Base-by-base conservation (phyloP, 2,329 filamentous ascomycete species). In the Chaetomiaceae sp. region DNA sequence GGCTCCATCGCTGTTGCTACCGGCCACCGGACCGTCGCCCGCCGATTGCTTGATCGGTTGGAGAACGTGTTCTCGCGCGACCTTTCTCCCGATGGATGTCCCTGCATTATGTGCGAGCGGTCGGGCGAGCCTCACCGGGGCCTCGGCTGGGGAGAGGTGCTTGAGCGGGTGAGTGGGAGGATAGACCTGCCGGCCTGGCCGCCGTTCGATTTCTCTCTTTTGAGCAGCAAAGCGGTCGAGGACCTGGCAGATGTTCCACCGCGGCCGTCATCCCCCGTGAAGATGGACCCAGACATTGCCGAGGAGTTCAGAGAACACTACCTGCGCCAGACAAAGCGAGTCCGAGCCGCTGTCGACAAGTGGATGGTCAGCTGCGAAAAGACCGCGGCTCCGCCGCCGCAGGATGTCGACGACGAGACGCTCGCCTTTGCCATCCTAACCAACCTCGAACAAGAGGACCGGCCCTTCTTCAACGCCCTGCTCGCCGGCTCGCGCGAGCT, bases 41-140 rank as follows among this genome's bases (percentile, higher is more conserved):
- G 93, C 5, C 80, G 90, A 42, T 69, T 97, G 19, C 76, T 97
- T 5, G 91, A 98, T 66, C 81, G 93, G 30, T 73, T 98, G 4
- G 91, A 96, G 62, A 88, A 91, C 47, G 89, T 98, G 8, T 97
- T 98, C 66, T 90, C 89, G 2, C 78, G 93, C 49, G 91, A 97
- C 60, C 83, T 98, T 29, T 90, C 90, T 0, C 82, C 82, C 0
- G 83, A 95, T 59, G 81, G 84, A n/a, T 97, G 91, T 63, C 71
- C 74, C 35, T 97, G 91, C 64, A 72, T 93, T 46, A 87, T 96
- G 73, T 97, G 91, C 61, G 79, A 84, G 38, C 71, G 68, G 11
- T 68, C 68, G 3, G 69, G 78, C 30, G 75, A 82, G 30, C 77
- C 84, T 14, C 78, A 81, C 52, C 76, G 74, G 45, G 90, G 89